Base-by-base conservation (phyloP, 176 grass and related monocot genomes). In the Eleusine coracana region DNA sequence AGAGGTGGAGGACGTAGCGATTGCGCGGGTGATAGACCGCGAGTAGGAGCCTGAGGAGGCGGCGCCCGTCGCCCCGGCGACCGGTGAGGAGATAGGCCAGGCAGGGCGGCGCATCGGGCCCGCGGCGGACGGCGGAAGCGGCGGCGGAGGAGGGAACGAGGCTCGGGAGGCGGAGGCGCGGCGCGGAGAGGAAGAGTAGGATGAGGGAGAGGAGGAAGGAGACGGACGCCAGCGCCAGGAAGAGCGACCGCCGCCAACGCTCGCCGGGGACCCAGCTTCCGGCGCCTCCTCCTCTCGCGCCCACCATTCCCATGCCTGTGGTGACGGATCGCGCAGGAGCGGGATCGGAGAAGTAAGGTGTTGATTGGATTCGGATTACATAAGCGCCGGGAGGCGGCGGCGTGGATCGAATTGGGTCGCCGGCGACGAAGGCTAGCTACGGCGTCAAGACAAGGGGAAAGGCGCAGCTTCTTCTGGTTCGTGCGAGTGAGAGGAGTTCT, bases 11-110 rank as follows among this genome's bases (percentile, higher is more conserved):
- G 23, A 97, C 68, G 72, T 97, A 95, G 51, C 84, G 91, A 75
- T 97, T 97, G 44, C 86, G 89, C 4, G 95, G 95, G 73, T 97
- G 92, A 88, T 97, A 97, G 5, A 92, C 87, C 10, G 95, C 88
- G 21, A 94, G 88, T 15, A 97, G 86, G 18, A 95, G 88, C 21
- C 95, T 85, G 13, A 94, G 81, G 41, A 97, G 77, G 42, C 95
- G 84, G 10, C 17, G 36, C 1, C 83, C 80, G 28, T 97, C 95
- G 3, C 92, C 92, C 10, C 74, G 77, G 38, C 78, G 84, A 18
- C 95, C 95, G 6, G 48, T 81, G 1, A 97, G 89, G 65, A 92
- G 79, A 71, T 97, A 97, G 17, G 90, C 95, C 65, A 94, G 91
- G 86, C 90, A 86, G 20, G 95, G 95, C 21, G 78, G 88, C 27